phyloP scores from a whole-genome alignment of 1,284 basidiomycete genomes.

The Leucoagaricus sp. region DNA sequence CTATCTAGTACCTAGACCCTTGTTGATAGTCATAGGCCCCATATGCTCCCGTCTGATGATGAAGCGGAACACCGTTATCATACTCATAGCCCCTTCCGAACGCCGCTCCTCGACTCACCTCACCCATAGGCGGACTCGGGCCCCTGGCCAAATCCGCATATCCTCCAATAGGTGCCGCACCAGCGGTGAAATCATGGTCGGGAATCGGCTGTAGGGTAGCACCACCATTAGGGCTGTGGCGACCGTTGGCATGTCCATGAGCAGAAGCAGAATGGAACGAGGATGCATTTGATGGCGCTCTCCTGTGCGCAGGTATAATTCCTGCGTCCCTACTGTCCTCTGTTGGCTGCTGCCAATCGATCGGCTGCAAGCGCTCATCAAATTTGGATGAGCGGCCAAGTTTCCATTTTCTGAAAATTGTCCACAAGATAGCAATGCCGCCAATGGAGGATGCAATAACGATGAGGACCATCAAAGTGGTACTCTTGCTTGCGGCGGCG shows the following conservation, averaged over 20 bases:
- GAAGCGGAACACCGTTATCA: constrained; percentile 57
- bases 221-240: constrained; percentile 16
- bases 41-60: constrained; percentile 49
- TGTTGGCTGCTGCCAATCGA: constrained; percentile 81
- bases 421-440: constrained; percentile 75
- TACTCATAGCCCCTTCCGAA: constrained; percentile 35
- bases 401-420: constrained; percentile 91
- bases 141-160: constrained; percentile 79
- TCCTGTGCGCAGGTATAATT: constrained; percentile 49
- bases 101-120: constrained; percentile 26
- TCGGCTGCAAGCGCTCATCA: constrained; percentile 80
- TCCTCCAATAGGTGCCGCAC: constrained; percentile 62
- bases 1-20: constrained; percentile 18
- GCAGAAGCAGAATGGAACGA: constrained; percentile 70
- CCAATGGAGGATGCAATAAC: constrained; percentile 71
- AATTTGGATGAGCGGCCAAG: constrained; percentile 79
- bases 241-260: constrained; percentile 36
- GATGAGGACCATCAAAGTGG: constrained; percentile 73
- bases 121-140: constrained; percentile 63
- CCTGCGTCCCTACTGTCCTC: constrained; percentile 39
- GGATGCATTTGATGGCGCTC: constrained; percentile 57
- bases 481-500: constrained; percentile 47
- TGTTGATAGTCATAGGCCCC: constrained; percentile 21
- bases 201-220: constrained; percentile 43
- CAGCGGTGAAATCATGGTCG: constrained; percentile 84